Evolutionary conservation across 176 grass and related monocot species (phyloP), one percentile per base, ranked within the genome.

Genomic region (Hsuehochloa calcarea): DNA sequence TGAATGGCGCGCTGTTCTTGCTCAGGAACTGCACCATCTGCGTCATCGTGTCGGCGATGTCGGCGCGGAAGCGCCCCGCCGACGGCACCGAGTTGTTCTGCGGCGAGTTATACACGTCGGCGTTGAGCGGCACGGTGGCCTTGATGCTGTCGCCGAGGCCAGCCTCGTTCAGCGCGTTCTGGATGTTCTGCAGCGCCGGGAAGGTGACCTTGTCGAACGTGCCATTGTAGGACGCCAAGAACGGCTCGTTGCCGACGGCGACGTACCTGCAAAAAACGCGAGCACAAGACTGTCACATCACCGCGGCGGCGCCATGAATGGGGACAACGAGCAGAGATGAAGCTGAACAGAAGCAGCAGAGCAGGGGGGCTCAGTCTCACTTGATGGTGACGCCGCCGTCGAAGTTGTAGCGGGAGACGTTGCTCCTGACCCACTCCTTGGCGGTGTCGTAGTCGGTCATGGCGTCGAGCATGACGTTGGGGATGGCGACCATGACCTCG

Each of bases 401-500:
- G 70, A 96, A 96, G 87, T 90, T 87, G 86, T 93, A 93, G 1
- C 84, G 72, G 0, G 81, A 89, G 29, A 96, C 89, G 29, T 93
- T 96, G 15, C 12, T 74, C 0, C 76, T 51, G n/a, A 96, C 94
- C 94, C 94, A 96, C 20, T 96, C 85, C 78, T 85, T 89, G 10
- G 94, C 94, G 16, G 77, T 47, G 23, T 74, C 69, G 52, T 91
- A 78, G 85, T 93, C 91, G 22, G 71, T 96, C 68, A 96, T 91
- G 40, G 14, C 1, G 64, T 88, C 84, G n/a, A 96, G 89, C 73
- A 96, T 70, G 77, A 86, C 86, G 65, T 96, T 96, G n/a, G 94
- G 94, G 46, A 96, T 96, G 26, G 91, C 94, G 11, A 96, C 77
- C 94, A 96, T 96, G 50, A 93, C 94, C 89, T 96, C 94, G 74